These are phyloP conservation scores for Zymoseptoria pseudotritici DNA, from an alignment of 2,329 filamentous ascomycete species.

Conservation along the genomic window DNA sequence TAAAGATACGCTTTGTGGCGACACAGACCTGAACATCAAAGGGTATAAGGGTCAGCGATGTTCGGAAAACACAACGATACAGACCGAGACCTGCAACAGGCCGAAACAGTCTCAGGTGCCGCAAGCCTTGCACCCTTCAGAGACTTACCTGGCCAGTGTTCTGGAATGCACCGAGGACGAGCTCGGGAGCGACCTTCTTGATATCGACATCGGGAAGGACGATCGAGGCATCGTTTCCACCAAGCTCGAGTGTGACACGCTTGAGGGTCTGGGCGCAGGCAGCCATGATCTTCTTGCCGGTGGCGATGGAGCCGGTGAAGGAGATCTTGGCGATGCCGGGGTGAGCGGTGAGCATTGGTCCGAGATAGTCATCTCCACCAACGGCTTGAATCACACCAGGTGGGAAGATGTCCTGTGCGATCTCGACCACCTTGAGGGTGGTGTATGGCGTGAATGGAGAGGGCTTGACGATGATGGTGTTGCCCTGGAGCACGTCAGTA, in stretches of 20 bases:
- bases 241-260: conserved; percentile 54
- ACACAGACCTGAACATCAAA: conserved; percentile 35
- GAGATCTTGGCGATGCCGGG: conserved; percentile 54
- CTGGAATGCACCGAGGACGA: conserved; percentile 48
- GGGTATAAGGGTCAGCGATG: too few relatives aligned
- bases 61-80: too few relatives aligned
- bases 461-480: conserved; percentile 34
- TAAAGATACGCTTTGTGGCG: conserved; percentile 49
- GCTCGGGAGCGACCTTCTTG: conserved; percentile 41
- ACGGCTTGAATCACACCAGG: conserved; percentile 56
- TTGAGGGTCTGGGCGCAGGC: conserved; percentile 52
- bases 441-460: conserved; percentile 51
- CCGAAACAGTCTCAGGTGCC: too few relatives aligned
- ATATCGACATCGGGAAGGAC: conserved; percentile 52
- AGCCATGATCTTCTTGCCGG: conserved; percentile 55
- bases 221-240: conserved; percentile 57
- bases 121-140: too few relatives aligned
- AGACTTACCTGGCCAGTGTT: conserved; percentile 46
- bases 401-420: conserved; percentile 52
- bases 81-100: too few relatives aligned
- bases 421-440: conserved; percentile 52
- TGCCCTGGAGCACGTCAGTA: conserved; percentile 15
- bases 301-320: conserved; percentile 56
- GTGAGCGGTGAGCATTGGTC: conserved; percentile 52
- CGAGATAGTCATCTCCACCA: conserved; percentile 54